Evolutionary conservation across 1,139 yeast species (phyloP).

Genomic region (Kurtzmaniella quercitrusa): DNA sequence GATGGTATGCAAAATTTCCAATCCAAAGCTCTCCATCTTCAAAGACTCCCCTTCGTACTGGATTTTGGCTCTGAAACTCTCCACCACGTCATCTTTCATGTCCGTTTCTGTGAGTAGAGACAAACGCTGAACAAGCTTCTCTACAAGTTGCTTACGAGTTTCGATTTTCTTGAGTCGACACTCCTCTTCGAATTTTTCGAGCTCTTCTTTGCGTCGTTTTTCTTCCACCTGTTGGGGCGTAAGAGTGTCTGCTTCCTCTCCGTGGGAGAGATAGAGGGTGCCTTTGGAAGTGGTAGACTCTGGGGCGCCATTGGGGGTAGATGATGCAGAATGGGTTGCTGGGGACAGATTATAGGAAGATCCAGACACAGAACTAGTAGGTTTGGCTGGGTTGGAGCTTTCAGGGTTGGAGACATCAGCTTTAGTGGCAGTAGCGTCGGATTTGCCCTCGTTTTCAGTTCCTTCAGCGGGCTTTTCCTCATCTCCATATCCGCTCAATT

Average conservation of each 20-base stretch:
- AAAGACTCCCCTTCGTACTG: slow-evolving; percentile 81
- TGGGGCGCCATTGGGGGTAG: too few species aligned
- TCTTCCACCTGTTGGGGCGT: slow-evolving; percentile 41
- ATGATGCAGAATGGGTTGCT: too few species aligned
- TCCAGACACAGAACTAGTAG: background rate
- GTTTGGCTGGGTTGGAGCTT: too few species aligned
- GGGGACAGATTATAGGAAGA: too few species aligned
- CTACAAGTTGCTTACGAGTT: slow-evolving; percentile 60
- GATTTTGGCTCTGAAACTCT: slow-evolving; percentile 67
- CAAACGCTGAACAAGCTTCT: slow-evolving; percentile 61
- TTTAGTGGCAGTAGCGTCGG: slow-evolving; percentile 4
- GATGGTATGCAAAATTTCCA: slow-evolving; percentile 82
- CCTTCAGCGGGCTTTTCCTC: slow-evolving; percentile 25
- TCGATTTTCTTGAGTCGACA: slow-evolving; percentile 67
- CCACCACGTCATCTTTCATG: slow-evolving; percentile 62
- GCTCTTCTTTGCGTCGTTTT: slow-evolving; percentile 52
- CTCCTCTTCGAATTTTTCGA: slow-evolving; percentile 78
- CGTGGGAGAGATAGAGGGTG: background rate
- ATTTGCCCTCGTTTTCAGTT: slow-evolving; percentile 5
- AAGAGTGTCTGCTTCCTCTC: slow-evolving; percentile 2
- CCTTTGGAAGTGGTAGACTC: background rate
- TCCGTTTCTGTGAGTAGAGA: slow-evolving; percentile 83
- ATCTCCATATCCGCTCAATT: slow-evolving; percentile 40
- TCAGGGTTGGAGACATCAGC: background rate
- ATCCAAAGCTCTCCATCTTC: slow-evolving; percentile 91